These are phyloP conservation scores for Hanseniaspora mollemarum DNA, from an alignment of 805 yeast species.

Conservation along the genomic window DNA sequence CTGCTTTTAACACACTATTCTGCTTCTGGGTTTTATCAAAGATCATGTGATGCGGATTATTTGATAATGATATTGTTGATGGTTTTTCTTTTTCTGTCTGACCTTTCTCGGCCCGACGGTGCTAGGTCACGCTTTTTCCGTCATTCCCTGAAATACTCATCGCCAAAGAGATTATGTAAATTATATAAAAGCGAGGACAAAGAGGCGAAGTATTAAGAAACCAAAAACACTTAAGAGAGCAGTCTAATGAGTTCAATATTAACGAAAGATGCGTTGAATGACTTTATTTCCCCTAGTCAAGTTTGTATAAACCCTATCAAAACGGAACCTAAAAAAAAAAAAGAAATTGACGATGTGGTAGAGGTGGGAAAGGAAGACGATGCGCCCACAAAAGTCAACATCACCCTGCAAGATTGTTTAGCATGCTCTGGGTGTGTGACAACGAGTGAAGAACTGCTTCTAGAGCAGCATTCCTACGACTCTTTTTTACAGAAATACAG, in stretches of 20 bases:
- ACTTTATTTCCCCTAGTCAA: slow-evolving; percentile 84
- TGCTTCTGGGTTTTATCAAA: no score
- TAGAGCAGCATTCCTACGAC: slow-evolving; percentile 79
- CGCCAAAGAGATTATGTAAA: no score
- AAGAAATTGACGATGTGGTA: slow-evolving; percentile 45
- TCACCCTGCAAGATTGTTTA: slow-evolving; percentile 80
- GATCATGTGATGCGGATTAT: no score
- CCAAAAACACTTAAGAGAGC: not conserved
- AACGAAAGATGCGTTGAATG: slow-evolving; percentile 84
- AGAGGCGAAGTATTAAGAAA: no score
- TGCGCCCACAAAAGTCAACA: slow-evolving; percentile 55
- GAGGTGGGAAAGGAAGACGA: slow-evolving; percentile 57
- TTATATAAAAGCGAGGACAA: no score
- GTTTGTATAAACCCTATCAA: slow-evolving; percentile 79
- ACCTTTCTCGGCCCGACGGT: no score
- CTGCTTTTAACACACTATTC: no score
- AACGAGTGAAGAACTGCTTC: slow-evolving; percentile 87
- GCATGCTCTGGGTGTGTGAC: slow-evolving; percentile 98
- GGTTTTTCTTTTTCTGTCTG: no score
- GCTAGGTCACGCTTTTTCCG: no score
- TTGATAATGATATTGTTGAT: no score
- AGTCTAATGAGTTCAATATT: slow-evolving; percentile 81
- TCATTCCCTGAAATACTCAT: no score
- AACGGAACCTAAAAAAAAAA: slow-evolving; percentile 21
- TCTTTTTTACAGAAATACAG: slow-evolving; percentile 55